Base-by-base conservation (phyloP, 495 filamentous ascomycete genomes). In the Coniosporium apollinis region DNA sequence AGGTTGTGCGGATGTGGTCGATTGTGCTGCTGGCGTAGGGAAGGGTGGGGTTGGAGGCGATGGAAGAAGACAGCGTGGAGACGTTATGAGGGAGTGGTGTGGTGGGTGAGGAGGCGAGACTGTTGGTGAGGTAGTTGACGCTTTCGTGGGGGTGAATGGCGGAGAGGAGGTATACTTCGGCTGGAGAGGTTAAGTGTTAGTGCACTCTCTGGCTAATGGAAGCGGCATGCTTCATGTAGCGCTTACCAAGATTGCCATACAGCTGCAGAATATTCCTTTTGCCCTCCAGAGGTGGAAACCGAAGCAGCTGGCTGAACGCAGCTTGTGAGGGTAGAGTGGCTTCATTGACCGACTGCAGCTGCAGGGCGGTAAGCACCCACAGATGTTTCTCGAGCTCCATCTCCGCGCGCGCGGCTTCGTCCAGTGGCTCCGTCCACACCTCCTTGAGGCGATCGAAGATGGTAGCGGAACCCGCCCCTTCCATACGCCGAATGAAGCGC, bases 291-390 rank as follows among this genome's bases (percentile, higher is more conserved):
- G 14, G 19, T 11, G 36, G 35, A n/a, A n/a, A n/a, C n/a, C n/a
- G n/a, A n/a, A n/a, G n/a, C n/a, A n/a, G n/a, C n/a, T n/a, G n/a
- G n/a, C n/a, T n/a, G n/a, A n/a, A n/a, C n/a, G n/a, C n/a, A 21
- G 4, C 16, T 2, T 22, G 19, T 10, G 32, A 34, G 16, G 16
- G 8, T 11, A 34, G 17, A 16, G 16, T 22, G 8, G 22, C 25
- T 13, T 34, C 19, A 11, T 19, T 36, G 1, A 49, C 24, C 19
- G 37, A 49, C 22, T 43, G 43, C 10, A 52, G 38, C 15, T 52
- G 47, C 20, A 53, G 43, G 7, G 47, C 50, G 17, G 50, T 50
- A 26, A 53, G 29, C 4, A 48, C 47, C 50, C 50, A 53, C 13
- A 53, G 47, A 21, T 45, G 44, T 34, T 49, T 50, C 31, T 53